Percentiles rank a stretch among this genome's conserved stretches.
phyloP scores from a whole-genome alignment of 1,284 basidiomycete genomes.

The Thelephora terrestris region DNA sequence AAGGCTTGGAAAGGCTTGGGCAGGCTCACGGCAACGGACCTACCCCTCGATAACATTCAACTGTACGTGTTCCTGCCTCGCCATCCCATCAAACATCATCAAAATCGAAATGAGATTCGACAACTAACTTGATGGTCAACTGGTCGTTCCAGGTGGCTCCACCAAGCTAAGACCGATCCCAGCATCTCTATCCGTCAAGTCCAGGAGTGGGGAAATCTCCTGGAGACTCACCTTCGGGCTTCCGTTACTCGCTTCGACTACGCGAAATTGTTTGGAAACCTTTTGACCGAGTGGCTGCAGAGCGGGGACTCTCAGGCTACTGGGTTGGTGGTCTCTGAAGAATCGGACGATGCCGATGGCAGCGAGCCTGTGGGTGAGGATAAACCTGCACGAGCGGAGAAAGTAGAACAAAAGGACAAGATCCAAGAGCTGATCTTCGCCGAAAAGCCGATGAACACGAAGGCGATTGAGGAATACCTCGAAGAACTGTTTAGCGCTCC shows the following conservation, averaged over 20 bases:
- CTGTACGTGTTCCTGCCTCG: not conserved
- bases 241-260: slow-evolving; percentile 27
- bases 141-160: not conserved
- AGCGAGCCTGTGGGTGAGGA: slow-evolving; percentile 23
- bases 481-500: slow-evolving; percentile 25
- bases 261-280: slow-evolving; percentile 30
- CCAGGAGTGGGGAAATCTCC: slow-evolving; percentile 22
- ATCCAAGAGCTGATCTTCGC: slow-evolving; percentile 31
- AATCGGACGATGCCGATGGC: not conserved
- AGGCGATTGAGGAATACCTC: slow-evolving; percentile 24
- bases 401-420: slow-evolving; percentile 30
- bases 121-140: too few relatives aligned
- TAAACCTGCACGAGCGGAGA: slow-evolving; percentile 23
- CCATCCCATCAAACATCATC: not conserved
- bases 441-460: slow-evolving; percentile 22
- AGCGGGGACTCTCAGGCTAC: slow-evolving; percentile 29
- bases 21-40: too few relatives aligned
- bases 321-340: slow-evolving; percentile 2
- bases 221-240: slow-evolving; percentile 30
- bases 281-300: slow-evolving; percentile 34
- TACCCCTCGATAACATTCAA: too few relatives aligned
- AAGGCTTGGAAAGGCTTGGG: too few relatives aligned
- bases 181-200: not conserved
- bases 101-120: too few relatives aligned
- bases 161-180: not conserved